These are phyloP conservation scores for Candida alai DNA, from an alignment of 805 yeast genomes.

Conservation along the genomic window DNA sequence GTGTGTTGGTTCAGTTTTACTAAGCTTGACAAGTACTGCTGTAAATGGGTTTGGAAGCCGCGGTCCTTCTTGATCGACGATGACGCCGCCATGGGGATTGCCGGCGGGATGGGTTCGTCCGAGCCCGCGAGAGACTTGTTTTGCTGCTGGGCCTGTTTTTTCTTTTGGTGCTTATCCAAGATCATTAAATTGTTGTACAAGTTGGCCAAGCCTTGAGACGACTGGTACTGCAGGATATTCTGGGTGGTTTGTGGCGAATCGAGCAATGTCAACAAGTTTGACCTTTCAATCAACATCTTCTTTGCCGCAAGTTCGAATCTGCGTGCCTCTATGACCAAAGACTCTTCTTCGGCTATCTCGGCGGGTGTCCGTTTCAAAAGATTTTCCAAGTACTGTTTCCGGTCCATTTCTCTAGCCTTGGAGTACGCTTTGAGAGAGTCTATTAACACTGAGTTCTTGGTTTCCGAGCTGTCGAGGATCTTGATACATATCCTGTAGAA, in stretches of 20 bases:
- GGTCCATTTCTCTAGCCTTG: conserved; percentile 65
- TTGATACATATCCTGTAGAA: conserved; percentile 67
- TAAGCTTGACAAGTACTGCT: conserved; percentile 38
- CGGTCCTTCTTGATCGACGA: conserved; percentile 43
- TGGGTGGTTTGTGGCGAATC: conserved; percentile 85
- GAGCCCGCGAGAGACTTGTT: conserved; percentile 12
- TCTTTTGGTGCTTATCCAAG: conserved; percentile 57
- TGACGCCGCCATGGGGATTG: conserved; percentile 53
- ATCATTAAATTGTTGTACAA: conserved; percentile 75
- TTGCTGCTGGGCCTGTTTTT: conserved; percentile 44
- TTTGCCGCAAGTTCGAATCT: conserved; percentile 90
- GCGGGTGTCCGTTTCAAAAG: conserved; percentile 85
- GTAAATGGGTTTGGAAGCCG: conserved; percentile 42
- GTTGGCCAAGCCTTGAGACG: conserved; percentile 87
- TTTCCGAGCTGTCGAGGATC: conserved; percentile 41
- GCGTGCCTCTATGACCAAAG: conserved; percentile 86
- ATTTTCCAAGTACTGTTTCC: conserved; percentile 77
- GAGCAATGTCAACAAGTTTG: conserved; percentile 67
- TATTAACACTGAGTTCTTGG: conserved; percentile 40
- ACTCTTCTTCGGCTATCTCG: conserved; percentile 97
- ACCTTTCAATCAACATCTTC: conserved; percentile 79
- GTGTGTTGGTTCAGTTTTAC: conserved; percentile 29
- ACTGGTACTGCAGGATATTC: conserved; percentile 67
- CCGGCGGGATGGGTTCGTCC: conserved; percentile 53
- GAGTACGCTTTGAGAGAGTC: conserved; percentile 63